Percentiles rank a stretch among this genome's conserved stretches.
Conservation (phyloP, 768 basidiomycete genomes). For the Tulasnella sp. region DNA sequence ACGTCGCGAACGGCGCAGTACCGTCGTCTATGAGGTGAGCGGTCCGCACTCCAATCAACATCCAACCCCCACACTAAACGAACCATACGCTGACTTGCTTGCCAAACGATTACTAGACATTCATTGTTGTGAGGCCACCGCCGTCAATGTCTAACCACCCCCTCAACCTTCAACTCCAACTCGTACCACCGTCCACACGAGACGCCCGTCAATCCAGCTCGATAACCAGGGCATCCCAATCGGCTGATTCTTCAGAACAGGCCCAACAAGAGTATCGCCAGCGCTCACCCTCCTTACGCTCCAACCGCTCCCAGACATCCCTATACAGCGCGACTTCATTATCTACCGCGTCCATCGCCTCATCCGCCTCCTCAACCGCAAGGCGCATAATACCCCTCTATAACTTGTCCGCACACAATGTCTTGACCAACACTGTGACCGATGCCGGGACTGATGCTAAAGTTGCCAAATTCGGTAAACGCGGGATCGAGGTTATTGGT, state of each 20-base stretch:
- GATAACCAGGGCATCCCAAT: not conserved
- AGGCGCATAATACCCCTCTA: conserved; percentile 75
- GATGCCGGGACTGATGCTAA: conserved; percentile 84
- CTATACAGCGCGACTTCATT: conserved; percentile 38
- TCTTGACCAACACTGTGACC: conserved; percentile 72
- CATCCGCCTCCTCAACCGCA: conserved; percentile 33
- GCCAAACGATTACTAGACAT: conserved; percentile 41
- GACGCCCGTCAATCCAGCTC: not conserved
- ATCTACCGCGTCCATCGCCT: conserved; percentile 26
- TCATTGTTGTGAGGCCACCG: conserved; percentile 85
- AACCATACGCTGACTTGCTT: not conserved
- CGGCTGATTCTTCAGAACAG: not conserved
- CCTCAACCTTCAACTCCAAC: conserved; percentile 82
- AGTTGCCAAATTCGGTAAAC: conserved; percentile 61
- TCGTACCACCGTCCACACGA: conserved; percentile 49
- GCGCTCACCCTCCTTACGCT: conserved; percentile 25
- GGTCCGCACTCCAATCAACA: not conserved
- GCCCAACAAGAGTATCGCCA: too few relatives aligned
- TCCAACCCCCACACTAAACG: too few relatives aligned
- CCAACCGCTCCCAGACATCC: conserved; percentile 40
- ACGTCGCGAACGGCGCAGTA: not conserved
- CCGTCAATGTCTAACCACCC: conserved; percentile 77
- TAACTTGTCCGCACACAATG: conserved; percentile 78
- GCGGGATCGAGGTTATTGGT: conserved; percentile 65
- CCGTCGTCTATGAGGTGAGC: conserved; percentile 2